A percentile compares a stretch with the other conserved stretches of the same genome.
These are phyloP conservation scores for Boletellus ananas DNA, from an alignment of 768 basidiomycete genomes.

Conservation along the genomic window DNA sequence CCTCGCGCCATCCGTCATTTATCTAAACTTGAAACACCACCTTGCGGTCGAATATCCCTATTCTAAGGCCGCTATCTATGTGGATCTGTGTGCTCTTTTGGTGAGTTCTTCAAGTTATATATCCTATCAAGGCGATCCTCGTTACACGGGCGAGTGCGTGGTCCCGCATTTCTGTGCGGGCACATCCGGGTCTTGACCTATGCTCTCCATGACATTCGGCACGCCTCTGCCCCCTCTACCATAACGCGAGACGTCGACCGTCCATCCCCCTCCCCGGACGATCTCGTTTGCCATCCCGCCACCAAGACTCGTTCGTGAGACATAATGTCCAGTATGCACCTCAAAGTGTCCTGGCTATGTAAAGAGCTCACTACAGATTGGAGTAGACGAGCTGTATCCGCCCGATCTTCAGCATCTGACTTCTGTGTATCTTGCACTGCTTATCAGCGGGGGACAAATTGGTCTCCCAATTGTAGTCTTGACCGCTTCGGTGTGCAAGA, in stretches of 20 bases:
- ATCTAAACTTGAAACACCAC: conserved; percentile 25
- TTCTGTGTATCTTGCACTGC: conserved; percentile 43
- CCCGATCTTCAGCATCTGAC: conserved; percentile 30
- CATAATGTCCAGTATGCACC: conserved; percentile 17
- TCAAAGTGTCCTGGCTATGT: neutral
- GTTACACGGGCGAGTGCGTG: conserved; percentile 2
- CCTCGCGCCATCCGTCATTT: conserved; percentile 27
- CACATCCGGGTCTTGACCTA: conserved; percentile 3
- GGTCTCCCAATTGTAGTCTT: conserved; percentile 47
- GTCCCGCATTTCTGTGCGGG: conserved; percentile 5
- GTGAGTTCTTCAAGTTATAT: conserved; percentile 19
- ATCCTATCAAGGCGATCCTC: conserved; percentile 22
- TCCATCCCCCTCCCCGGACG: neutral
- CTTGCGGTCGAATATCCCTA: conserved; percentile 13
- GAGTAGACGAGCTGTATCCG: conserved; percentile 4
- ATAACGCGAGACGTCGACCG: conserved; percentile 5
- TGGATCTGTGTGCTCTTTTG: conserved; percentile 13
- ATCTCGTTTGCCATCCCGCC: neutral
- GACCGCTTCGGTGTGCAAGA: conserved; percentile 42
- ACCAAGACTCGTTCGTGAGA: neutral
- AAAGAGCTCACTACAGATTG: neutral
- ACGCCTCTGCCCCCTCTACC: neutral
- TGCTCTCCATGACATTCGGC: conserved; percentile 8
- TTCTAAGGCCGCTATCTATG: conserved; percentile 13
- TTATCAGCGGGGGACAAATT: conserved; percentile 50